Conservation (phyloP, 1,139 yeast genomes). For the Nakaseomyces bracarensis region DNA sequence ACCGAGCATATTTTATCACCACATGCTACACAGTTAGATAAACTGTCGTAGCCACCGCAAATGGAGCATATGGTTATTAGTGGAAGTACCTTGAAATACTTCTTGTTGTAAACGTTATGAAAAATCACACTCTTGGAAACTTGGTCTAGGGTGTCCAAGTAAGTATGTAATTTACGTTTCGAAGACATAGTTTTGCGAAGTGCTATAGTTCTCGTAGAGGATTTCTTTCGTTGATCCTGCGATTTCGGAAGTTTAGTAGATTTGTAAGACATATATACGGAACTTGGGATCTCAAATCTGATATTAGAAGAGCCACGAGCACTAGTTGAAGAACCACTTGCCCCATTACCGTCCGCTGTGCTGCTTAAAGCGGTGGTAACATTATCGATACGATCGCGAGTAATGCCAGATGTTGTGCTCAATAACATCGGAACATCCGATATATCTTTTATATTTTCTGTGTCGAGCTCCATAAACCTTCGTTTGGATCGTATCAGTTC, state of each 20-base stretch:
- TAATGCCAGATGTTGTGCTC: constrained; percentile 27
- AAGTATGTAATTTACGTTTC: constrained; percentile 27
- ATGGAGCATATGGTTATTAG: constrained; percentile 30
- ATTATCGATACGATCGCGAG: constrained; percentile 27
- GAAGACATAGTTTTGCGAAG: constrained; percentile 27
- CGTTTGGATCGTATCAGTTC: constrained; percentile 29
- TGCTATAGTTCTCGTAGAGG: constrained; percentile 28
- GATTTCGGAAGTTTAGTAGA: constrained; percentile 30
- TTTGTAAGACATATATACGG: constrained; percentile 24
- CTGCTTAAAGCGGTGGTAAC: constrained; percentile 11
- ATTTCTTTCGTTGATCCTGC: constrained; percentile 13
- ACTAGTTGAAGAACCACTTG: constrained; percentile 10
- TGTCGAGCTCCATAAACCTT: constrained; percentile 30
- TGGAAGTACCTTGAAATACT: constrained; percentile 29
- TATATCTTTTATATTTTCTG: constrained; percentile 27
- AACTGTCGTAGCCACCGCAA: constrained; percentile 30
- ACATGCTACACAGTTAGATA: constrained; percentile 31
- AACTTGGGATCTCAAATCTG: constrained; percentile 29
- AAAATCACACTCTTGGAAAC: constrained; percentile 27
- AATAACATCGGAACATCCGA: constrained; percentile 26
- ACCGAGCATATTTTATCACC: constrained; percentile 30
- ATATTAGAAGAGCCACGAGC: constrained; percentile 14
- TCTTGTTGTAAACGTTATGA: constrained; percentile 29
- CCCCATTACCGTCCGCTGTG: constrained; percentile 9
- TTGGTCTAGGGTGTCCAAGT: constrained; percentile 29